Evolutionary conservation across 2,329 filamentous ascomycete species (phyloP), one percentile per base, ranked within the genome.

Genomic region (Epichloe glyceriae): DNA sequence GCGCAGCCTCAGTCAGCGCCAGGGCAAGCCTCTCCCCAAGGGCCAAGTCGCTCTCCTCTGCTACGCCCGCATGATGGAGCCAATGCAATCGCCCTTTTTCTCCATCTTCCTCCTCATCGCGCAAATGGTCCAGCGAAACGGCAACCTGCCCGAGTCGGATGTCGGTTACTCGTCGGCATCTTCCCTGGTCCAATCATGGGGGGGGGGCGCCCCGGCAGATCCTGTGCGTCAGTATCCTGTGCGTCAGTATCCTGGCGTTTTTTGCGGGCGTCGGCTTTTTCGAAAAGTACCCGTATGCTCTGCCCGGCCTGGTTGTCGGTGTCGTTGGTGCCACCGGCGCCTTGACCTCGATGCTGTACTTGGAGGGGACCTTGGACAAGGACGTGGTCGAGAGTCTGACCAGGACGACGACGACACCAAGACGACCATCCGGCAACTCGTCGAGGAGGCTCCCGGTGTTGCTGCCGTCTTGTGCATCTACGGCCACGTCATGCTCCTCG

Each of bases 41-140:
- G 49, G 62, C n/a, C 87, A 91, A 63, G 80, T 93, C 49, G 64
- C 84, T 34, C 65, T 86, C 11, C 78, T 93, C 12, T 91, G 86
- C 70, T 86, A 82, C 62, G 81, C 82, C 2, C 79, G 86, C 5
- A 62, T 86, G 26, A 72, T 87, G 43, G 87, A 91, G 60, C 86
- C 87, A 1, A 75, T 90, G n/a, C n/a, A n/a, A n/a, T n/a, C 40
- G 84, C 85, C n/a, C n/a, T 91, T 88, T 70, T 91, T 90, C 70
- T 80, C 75, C 62, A 88, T 91, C 63, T 86, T 91, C 59, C 85
- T 86, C 1, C 91, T 86, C 67, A 78, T 93, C 65, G 87, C 82
- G 60, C 72, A 83, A 61, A 91, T 91, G 86, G 80, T 87, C 38
- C 71, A 78, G 64, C 72, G 77, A 51, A 83, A 82, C 52, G 85